Evolutionary conservation across 2,329 filamentous ascomycete genomes (phyloP), one percentile per base, ranked within the genome.

Genomic region (Xylaria sp.): DNA sequence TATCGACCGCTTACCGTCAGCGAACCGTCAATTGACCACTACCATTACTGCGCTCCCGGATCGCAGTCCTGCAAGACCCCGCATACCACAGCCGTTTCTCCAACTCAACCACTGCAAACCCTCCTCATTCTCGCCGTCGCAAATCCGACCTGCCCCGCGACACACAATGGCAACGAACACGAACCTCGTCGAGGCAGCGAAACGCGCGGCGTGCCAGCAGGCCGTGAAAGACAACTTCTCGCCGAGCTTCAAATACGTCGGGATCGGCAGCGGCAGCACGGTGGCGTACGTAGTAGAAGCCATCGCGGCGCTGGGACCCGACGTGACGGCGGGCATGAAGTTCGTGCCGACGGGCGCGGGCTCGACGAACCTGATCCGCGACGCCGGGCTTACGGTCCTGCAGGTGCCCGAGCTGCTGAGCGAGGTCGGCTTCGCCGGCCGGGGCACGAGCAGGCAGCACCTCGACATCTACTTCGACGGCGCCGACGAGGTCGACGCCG

Each of bases 401-500:
- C 89, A 90, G 73, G 92, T 97, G 75, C 92, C 95, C 76, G 88
- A 91, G 68, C 83, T 97, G 17, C 91, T 92, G 0, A 78, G 85
- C 48, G 85, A 85, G 62, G 79, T 79, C 70, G 71, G 67, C 27
- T 82, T 81, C 71, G 56, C 62, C 8, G 75, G 74, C 66, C 81
- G 82, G 39, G 79, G 83, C n/a, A 79, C 83, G 19, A 81, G 83
- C 19, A 80, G 82, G 54, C 77, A 81, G 67, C 81, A 90, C 78
- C 86, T 99, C 32, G 95, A 98, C 76, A 92, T 98, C 19, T 93
- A 92, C 58, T 99, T 99, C 78, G 96, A 99, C 78, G 96, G 96
- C 62, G 96, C 96, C 3, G 96, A 99, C 79, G 96, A 99, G 83
- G 94, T 99, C 36, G 96, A 99, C 78, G 90, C 93, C 55, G 92